phyloP scores from a whole-genome alignment of 306 rosid species.

The Vigna unguiculata region DNA sequence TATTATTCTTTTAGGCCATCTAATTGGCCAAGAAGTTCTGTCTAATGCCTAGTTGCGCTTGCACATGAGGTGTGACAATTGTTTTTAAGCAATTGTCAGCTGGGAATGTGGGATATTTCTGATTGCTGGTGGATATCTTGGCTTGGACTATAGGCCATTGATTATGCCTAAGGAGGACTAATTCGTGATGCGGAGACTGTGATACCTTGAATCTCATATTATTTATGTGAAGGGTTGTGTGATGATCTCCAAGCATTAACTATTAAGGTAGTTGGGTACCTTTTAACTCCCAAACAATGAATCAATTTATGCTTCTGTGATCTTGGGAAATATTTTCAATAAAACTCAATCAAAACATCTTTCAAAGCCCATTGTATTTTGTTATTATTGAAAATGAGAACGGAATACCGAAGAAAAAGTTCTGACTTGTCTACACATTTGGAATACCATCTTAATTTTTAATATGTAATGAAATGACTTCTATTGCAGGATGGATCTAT shows the following conservation, averaged over 20 bases:
- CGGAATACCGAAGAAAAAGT: neutral
- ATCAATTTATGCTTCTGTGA: neutral
- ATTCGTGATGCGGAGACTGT: neutral
- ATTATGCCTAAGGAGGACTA: neutral
- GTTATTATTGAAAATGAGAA: neutral
- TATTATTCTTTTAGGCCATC: constrained; percentile 7
- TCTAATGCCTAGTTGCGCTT: neutral
- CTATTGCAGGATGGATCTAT: constrained; percentile 89
- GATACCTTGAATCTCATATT: constrained; percentile 22
- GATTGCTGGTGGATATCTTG: neutral
- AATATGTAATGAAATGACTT: constrained; percentile 37
- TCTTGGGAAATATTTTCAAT: neutral
- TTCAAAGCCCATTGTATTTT: neutral
- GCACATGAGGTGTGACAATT: neutral
- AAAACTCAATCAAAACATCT: constrained; percentile 9
- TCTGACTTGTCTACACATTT: constrained; percentile 1
- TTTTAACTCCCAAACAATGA: neutral
- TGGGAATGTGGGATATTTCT: constrained; percentile 11
- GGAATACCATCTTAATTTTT: neutral
- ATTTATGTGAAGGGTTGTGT: constrained; percentile 7
- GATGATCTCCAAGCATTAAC: constrained; percentile 3
- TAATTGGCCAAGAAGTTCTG: constrained; percentile 13
- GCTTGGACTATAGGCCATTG: constrained; percentile 14
- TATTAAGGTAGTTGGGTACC: constrained; percentile 8
- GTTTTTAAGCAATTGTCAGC: neutral